A percentile compares a stretch with the other conserved stretches of the same genome.
These are phyloP conservation scores for Solanum sitiens DNA, from an alignment of 257 asterid species.

Conservation along the genomic window DNA sequence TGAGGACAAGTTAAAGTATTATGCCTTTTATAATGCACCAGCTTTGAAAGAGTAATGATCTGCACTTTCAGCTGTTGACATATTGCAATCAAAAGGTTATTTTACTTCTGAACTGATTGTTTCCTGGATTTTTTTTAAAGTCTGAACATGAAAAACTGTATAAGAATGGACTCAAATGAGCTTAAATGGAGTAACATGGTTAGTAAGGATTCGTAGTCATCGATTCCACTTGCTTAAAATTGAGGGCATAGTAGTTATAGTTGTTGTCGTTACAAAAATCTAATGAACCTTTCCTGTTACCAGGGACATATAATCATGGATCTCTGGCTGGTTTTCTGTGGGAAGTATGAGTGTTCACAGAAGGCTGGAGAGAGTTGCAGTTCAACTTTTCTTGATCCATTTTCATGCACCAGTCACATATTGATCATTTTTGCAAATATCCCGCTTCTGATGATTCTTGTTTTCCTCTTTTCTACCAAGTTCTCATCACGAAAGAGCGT, in stretches of 20 bases:
- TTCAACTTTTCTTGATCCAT: conserved; percentile 1
- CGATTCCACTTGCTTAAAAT: neutral
- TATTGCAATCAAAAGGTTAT: neutral
- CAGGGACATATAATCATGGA: neutral
- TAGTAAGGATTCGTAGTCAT: neutral
- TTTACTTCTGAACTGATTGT: neutral
- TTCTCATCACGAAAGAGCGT: neutral
- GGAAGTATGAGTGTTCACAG: neutral
- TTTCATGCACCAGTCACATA: conserved; percentile 3
- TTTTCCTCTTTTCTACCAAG: neutral
- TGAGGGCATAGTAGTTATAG: neutral
- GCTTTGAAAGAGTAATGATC: neutral
- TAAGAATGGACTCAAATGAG: neutral
- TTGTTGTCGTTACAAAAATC: neutral
- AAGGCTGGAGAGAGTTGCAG: neutral
- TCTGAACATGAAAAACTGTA: neutral
- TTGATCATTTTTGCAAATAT: conserved; percentile 4
- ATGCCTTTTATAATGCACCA: neutral
- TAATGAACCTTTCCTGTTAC: neutral
- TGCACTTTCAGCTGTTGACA: neutral
- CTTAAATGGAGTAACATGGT: neutral
- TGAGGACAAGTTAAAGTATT: neutral
- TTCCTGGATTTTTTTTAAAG: neutral
- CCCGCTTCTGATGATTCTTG: conserved; percentile 1
- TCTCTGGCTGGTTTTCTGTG: conserved; percentile 6